Conservation (phyloP, 306 rosid genomes). For the Sphenostylis stenocarpa region DNA sequence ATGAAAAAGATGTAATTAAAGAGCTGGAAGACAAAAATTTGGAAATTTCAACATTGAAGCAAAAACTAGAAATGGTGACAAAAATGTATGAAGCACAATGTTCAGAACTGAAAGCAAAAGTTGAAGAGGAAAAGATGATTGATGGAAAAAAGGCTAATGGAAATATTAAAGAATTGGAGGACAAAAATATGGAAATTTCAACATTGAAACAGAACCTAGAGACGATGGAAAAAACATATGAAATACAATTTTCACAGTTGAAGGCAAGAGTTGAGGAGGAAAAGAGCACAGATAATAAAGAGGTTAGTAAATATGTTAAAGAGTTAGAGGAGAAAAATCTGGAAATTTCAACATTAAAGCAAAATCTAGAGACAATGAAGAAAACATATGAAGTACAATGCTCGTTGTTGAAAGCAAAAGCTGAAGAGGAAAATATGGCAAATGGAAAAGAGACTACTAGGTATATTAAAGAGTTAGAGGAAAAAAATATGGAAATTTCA, state of each 20-base stretch:
- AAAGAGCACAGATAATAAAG: slow-evolving; percentile 19
- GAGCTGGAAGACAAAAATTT: slow-evolving; percentile 45
- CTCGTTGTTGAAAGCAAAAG: not conserved
- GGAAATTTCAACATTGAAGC: slow-evolving; percentile 51
- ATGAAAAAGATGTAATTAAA: slow-evolving; percentile 35
- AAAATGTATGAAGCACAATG: slow-evolving; percentile 39
- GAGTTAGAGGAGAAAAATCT: slow-evolving; percentile 46
- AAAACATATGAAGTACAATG: slow-evolving; percentile 34
- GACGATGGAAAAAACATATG: slow-evolving; percentile 42
- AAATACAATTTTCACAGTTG: slow-evolving; percentile 41
- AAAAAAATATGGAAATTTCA: slow-evolving; percentile 40
- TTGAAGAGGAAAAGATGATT: not conserved
- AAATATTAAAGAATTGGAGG: slow-evolving; percentile 52
- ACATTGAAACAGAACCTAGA: slow-evolving; percentile 58
- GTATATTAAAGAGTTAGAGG: slow-evolving; percentile 52
- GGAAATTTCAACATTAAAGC: slow-evolving; percentile 50
- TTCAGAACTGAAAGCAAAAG: slow-evolving; percentile 49
- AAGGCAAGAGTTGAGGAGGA: slow-evolving; percentile 41
- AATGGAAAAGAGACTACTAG: slow-evolving; percentile 33
- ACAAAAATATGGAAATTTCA: slow-evolving; percentile 39
- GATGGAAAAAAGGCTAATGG: slow-evolving; percentile 35
- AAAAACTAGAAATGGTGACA: slow-evolving; percentile 53
- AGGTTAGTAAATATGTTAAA: slow-evolving; percentile 45
- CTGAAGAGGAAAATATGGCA: slow-evolving; percentile 29
- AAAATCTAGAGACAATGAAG: slow-evolving; percentile 54